Conservation (phyloP, 2,329 filamentous ascomycete species). For the Tolypocladium amazonense region DNA sequence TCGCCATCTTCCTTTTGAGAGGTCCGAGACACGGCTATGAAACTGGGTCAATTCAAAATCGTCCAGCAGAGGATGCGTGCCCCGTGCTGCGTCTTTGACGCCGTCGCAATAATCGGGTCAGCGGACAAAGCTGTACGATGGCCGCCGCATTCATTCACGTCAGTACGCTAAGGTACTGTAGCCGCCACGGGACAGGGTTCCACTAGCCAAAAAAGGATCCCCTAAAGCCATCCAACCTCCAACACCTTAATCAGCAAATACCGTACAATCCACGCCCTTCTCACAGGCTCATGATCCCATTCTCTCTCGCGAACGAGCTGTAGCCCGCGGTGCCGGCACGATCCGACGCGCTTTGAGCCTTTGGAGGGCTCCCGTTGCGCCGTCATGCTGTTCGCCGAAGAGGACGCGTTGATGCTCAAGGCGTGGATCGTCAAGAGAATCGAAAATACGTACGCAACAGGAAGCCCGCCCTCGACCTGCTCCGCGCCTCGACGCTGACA, state of each 20-base stretch:
- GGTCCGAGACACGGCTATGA: no score
- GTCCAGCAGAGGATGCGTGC: not conserved
- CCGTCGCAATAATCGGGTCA: not conserved
- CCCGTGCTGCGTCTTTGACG: not conserved
- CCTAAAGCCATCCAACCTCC: not conserved
- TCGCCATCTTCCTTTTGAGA: no score
- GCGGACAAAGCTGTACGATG: not conserved
- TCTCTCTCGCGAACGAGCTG: not conserved
- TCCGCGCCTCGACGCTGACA: conserved; percentile 2
- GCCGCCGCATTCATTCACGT: not conserved
- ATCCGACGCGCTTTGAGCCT: not conserved
- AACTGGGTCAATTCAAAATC: no score
- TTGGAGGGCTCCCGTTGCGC: not conserved
- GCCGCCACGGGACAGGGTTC: not conserved
- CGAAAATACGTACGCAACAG: conserved; percentile 54
- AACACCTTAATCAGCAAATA: not conserved
- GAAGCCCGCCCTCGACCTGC: not conserved
- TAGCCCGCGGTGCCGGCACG: not conserved
- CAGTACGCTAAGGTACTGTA: not conserved
- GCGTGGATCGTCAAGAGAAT: conserved; percentile 69
- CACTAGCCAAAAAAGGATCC: not conserved
- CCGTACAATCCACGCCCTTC: not conserved
- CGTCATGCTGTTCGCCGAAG: conserved; percentile 52
- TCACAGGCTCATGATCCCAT: not conserved
- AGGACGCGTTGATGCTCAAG: conserved; percentile 55